Conservation (phyloP, 768 basidiomycete species). For the Collybia sordida region DNA sequence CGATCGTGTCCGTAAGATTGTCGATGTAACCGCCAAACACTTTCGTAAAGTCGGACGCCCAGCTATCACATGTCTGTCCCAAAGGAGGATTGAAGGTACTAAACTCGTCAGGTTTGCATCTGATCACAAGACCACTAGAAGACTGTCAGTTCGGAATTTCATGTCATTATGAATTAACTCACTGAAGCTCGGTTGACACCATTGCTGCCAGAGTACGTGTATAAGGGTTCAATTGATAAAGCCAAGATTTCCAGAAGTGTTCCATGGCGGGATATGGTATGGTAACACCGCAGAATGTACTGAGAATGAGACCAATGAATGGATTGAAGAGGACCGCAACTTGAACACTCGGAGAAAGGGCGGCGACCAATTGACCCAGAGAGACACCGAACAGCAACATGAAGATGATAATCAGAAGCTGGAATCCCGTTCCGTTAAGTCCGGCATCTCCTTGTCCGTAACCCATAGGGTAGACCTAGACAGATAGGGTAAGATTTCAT, state of each 20-base stretch:
- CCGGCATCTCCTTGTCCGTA: constrained; percentile 66
- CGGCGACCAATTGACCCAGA: constrained; percentile 71
- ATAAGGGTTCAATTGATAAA: constrained; percentile 72
- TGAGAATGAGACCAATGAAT: constrained; percentile 62
- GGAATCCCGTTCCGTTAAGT: constrained; percentile 66
- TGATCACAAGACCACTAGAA: constrained; percentile 57
- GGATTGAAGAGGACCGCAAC: constrained; percentile 73
- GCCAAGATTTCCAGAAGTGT: constrained; percentile 74
- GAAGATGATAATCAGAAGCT: constrained; percentile 67
- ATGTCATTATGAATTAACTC: constrained; percentile 13
- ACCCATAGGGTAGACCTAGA: constrained; percentile 60
- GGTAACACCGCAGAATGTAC: constrained; percentile 80
- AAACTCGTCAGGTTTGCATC: constrained; percentile 70
- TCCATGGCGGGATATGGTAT: constrained; percentile 66
- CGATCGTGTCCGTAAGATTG: constrained; percentile 55
- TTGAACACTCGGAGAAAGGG: constrained; percentile 74
- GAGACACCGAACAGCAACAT: constrained; percentile 67
- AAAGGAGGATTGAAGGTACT: constrained; percentile 68
- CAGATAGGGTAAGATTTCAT: neutral
- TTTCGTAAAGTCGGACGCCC: constrained; percentile 67
- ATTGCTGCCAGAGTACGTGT: constrained; percentile 72
- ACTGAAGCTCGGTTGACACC: constrained; percentile 78
- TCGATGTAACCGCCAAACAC: constrained; percentile 73
- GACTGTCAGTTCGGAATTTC: constrained; percentile 9
- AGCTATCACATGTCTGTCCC: constrained; percentile 70